Evolutionary conservation across 305 asterid genomes (phyloP).

Genomic region (Nicotiana rustica): DNA sequence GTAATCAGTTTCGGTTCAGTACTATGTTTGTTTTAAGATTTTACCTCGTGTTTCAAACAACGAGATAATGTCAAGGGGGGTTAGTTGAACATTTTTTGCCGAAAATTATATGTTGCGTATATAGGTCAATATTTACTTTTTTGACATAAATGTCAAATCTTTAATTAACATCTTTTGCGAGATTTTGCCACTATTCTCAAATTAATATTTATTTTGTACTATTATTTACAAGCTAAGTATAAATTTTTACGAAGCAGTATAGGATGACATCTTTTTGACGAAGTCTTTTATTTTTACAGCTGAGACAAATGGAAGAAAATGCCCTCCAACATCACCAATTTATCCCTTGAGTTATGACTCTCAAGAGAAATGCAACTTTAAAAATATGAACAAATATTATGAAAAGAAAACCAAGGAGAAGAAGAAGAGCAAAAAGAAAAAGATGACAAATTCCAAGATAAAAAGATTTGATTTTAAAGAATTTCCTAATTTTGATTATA

Average conservation of each 20-base stretch:
- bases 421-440: not conserved
- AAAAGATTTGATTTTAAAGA: constrained; percentile 20
- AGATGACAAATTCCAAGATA: not conserved
- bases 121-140: too few species aligned
- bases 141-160: too few species aligned
- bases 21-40: not conserved
- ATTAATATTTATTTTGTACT: too few species aligned
- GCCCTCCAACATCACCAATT: constrained; percentile 28
- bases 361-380: constrained; percentile 27
- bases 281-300: not conserved
- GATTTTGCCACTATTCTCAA: too few species aligned
- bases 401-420: not conserved
- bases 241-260: not conserved
- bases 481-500: constrained; percentile 3
- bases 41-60: not conserved
- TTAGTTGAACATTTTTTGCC: too few species aligned
- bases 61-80: too few species aligned
- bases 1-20: not conserved
- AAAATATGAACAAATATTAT: constrained; percentile 1
- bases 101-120: too few species aligned
- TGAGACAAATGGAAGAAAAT: constrained; percentile 17
- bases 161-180: too few species aligned
- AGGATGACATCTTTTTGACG: not conserved
- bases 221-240: too few species aligned
- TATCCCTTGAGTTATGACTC: not conserved